Percentiles rank a stretch among this genome's conserved stretches.
These are phyloP conservation scores for Colletotrichum neosansevieriae DNA, from an alignment of 2,329 filamentous ascomycete genomes.

Conservation along the genomic window DNA sequence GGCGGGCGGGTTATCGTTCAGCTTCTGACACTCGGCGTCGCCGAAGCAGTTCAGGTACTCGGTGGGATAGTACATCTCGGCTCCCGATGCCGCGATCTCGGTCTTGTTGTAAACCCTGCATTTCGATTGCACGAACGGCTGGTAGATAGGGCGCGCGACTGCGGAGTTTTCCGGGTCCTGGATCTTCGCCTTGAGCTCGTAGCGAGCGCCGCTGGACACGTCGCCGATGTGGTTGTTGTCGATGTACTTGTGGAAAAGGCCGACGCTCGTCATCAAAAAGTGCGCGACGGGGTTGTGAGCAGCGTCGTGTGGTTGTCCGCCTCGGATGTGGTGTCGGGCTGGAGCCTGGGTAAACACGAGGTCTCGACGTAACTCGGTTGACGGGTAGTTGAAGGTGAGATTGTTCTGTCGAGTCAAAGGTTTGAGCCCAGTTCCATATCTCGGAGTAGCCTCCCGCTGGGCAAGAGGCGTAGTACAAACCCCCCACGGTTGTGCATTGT, in stretches of 20 bases:
- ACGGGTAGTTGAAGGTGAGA: constrained; percentile 13
- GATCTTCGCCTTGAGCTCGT: background rate
- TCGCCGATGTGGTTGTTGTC: background rate
- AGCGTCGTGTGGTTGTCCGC: background rate
- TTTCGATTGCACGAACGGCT: constrained; percentile 7
- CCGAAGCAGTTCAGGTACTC: constrained; percentile 1
- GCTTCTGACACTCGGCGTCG: background rate
- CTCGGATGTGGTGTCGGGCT: background rate
- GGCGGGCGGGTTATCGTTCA: background rate
- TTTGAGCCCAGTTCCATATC: constrained; percentile 22
- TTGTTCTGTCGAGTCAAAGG: constrained; percentile 3
- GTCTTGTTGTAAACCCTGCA: constrained; percentile 9
- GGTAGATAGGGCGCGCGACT: background rate
- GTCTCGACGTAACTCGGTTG: background rate
- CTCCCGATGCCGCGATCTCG: too few relatives aligned
- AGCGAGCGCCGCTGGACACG: background rate
- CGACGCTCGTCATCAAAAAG: background rate
- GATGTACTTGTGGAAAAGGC: constrained; percentile 8
- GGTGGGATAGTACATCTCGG: background rate
- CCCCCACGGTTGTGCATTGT: background rate
- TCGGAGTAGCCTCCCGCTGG: constrained; percentile 7
- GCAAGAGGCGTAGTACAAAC: background rate
- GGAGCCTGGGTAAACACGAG: background rate
- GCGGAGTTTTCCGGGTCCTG: background rate
- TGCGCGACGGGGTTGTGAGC: constrained; percentile 2